Evolutionary conservation across 2,329 filamentous ascomycete genomes (phyloP), one percentile per base, ranked within the genome.

Genomic region (Aspergillus phoenicis): DNA sequence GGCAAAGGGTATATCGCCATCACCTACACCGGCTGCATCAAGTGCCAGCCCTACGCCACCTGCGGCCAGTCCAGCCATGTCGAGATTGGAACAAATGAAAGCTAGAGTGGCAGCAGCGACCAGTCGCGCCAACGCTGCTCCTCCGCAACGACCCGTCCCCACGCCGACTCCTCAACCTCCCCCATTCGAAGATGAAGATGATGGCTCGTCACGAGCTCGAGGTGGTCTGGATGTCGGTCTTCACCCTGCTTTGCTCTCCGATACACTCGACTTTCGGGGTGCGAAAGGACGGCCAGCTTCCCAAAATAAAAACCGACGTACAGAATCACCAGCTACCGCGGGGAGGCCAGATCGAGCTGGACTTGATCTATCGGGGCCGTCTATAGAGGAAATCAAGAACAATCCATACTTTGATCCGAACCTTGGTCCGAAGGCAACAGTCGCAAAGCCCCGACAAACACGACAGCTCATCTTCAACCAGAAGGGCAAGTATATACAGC

Each of bases 401-500:
- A 96, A 97, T 67, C 93, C 93, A 0, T 97, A 97, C 74, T 93
- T 90, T 66, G 91, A 96, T 70, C 83, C 89, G 7, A 89, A 80
- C 65, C 77, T 88, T 11, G 84, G 85, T n/a, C 80, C 83, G 4
- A 87, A 89, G 59, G 82, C 83, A 66, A 80, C 81, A 57, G 71
- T 78, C 64, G 82, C 76, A 70, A 91, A 89, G 68, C 82, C 84
- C 39, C 85, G 93, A 54, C 84, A 90, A 64, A 85, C 91, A 10
- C 88, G 91, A 62, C 88, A 91, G 65, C 83, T 99, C 17, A 81
- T 92, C 11, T 98, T 99, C 82, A 97, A 97, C 70, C 89, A 93
- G 68, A 96, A 96, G 76, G 95, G 95, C 57, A 98, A 98, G 83
- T 98, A 97, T 72, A 97, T 98, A 62, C 89, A 93, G 65, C 94